Percentiles rank a stretch among this genome's conserved stretches.
phyloP scores from a whole-genome alignment of 2,329 filamentous ascomycete species.

The Xylariales sp. region DNA sequence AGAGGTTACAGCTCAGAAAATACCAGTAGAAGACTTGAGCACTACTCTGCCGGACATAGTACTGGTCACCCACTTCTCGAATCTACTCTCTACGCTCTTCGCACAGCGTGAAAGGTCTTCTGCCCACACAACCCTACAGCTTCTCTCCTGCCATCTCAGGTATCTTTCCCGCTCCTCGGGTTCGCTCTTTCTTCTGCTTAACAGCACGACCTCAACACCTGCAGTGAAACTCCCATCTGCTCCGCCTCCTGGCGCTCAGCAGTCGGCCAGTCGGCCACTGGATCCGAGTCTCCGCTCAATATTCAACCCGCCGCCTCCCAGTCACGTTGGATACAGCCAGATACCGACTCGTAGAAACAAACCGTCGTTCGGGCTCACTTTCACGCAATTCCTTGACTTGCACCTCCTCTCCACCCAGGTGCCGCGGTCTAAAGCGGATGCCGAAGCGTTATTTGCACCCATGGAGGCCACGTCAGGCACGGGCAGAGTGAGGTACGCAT shows the following conservation, averaged over 20 bases:
- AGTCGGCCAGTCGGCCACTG: slow-evolving; percentile 17
- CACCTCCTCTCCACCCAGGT: slow-evolving; percentile 47
- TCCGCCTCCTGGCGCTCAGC: too few relatives aligned
- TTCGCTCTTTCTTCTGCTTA: slow-evolving; percentile 51
- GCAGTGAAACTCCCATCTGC: too few relatives aligned
- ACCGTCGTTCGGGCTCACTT: slow-evolving; percentile 50
- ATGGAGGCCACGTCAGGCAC: slow-evolving; percentile 1
- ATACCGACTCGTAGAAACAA: slow-evolving; percentile 30
- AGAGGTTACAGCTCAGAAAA: slow-evolving; percentile 2
- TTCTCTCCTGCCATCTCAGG: slow-evolving; percentile 43
- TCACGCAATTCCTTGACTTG: slow-evolving; percentile 49
- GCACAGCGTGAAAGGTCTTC: slow-evolving; percentile 37
- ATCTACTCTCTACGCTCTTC: slow-evolving; percentile 49
- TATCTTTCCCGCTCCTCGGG: slow-evolving; percentile 37
- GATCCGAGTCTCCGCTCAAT: slow-evolving; percentile 47
- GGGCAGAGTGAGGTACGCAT: slow-evolving; percentile 24
- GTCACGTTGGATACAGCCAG: slow-evolving; percentile 2
- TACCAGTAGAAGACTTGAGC: background rate
- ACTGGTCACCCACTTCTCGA: slow-evolving; percentile 50
- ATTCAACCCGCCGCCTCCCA: slow-evolving; percentile 33
- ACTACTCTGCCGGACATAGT: slow-evolving; percentile 37
- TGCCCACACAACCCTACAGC: slow-evolving; percentile 44
- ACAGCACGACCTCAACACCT: slow-evolving; percentile 22
- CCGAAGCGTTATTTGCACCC: slow-evolving; percentile 25
- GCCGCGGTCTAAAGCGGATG: slow-evolving; percentile 34